Evolutionary conservation across 805 yeast genomes (phyloP).

Genomic region (Ogataea corticis): DNA sequence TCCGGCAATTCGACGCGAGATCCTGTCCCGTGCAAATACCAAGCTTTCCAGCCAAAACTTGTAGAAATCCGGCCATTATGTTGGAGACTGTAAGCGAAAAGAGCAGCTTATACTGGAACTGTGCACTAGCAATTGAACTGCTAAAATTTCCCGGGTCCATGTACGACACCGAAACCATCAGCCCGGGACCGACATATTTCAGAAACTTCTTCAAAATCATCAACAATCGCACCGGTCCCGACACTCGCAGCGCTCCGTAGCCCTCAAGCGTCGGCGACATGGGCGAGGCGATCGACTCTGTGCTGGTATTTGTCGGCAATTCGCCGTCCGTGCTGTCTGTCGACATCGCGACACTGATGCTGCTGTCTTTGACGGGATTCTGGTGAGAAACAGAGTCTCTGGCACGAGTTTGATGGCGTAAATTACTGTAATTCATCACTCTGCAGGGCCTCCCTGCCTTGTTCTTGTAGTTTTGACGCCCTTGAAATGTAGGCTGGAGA

Average conservation of each 20-base stretch:
- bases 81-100: conserved; percentile 81
- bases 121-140: conserved; percentile 84
- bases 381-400: background rate
- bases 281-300: conserved; percentile 1
- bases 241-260: background rate
- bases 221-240: conserved; percentile 11
- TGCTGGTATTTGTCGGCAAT: conserved; percentile 1
- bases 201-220: conserved; percentile 38
- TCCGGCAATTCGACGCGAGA: conserved; percentile 82
- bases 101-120: conserved; percentile 70
- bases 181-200: conserved; percentile 82
- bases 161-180: conserved; percentile 92
- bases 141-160: conserved; percentile 98
- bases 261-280: background rate
- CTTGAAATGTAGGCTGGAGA: background rate
- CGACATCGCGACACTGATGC: background rate
- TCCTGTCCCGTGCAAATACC: conserved; percentile 96
- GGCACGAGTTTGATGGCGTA: conserved; percentile 1
- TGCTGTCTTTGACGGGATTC: conserved; percentile 1
- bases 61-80: conserved; percentile 83
- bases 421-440: conserved; percentile 3
- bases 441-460: background rate
- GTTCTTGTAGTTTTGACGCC: background rate
- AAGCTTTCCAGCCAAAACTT: conserved; percentile 78
- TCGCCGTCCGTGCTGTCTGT: conserved; percentile 2